Percentiles rank a stretch among this genome's conserved stretches.
Conservation (phyloP, 192 early-diverging fungal species). For the Spinellus fusiger region DNA sequence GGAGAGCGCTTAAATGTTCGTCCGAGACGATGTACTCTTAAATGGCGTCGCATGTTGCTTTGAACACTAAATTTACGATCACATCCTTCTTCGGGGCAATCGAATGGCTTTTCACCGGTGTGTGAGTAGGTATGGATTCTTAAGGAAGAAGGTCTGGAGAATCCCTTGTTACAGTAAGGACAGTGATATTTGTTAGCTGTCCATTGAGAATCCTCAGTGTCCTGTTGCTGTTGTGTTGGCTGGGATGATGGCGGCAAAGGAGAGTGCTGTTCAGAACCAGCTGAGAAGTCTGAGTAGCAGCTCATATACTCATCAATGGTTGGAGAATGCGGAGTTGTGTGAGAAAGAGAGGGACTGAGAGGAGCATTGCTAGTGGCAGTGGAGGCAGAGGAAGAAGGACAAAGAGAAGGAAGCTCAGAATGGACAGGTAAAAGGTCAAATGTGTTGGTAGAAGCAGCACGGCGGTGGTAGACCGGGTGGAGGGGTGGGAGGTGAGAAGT, state of each 20-base stretch:
- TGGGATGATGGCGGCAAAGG: background rate
- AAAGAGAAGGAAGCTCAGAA: slow-evolving; percentile 1
- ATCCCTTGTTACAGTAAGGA: slow-evolving; percentile 50
- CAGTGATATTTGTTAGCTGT: slow-evolving; percentile 40
- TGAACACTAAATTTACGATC: slow-evolving; percentile 24
- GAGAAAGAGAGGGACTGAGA: background rate
- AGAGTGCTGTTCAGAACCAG: too few species aligned
- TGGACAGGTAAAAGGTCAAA: slow-evolving; percentile 15
- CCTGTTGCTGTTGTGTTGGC: background rate
- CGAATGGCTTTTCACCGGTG: slow-evolving; percentile 56
- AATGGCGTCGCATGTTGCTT: slow-evolving; percentile 29
- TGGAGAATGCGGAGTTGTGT: background rate
- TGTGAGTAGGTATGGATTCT: slow-evolving; percentile 58
- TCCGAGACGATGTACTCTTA: slow-evolving; percentile 28
- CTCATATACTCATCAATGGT: background rate
- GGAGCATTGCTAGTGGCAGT: slow-evolving; percentile 14
- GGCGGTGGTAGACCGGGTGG: slow-evolving; percentile 22
- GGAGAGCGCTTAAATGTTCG: slow-evolving; percentile 27
- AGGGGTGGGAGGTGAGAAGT: slow-evolving; percentile 9
- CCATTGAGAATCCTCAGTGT: background rate
- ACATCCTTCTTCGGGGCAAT: slow-evolving; percentile 37
- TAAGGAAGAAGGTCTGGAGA: slow-evolving; percentile 52
- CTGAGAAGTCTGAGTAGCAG: background rate
- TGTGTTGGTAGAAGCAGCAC: slow-evolving; percentile 32
- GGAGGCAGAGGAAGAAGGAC: slow-evolving; percentile 12